Conservation (phyloP, 2,329 filamentous ascomycete species). For the Cordyceps cateniannulata region DNA sequence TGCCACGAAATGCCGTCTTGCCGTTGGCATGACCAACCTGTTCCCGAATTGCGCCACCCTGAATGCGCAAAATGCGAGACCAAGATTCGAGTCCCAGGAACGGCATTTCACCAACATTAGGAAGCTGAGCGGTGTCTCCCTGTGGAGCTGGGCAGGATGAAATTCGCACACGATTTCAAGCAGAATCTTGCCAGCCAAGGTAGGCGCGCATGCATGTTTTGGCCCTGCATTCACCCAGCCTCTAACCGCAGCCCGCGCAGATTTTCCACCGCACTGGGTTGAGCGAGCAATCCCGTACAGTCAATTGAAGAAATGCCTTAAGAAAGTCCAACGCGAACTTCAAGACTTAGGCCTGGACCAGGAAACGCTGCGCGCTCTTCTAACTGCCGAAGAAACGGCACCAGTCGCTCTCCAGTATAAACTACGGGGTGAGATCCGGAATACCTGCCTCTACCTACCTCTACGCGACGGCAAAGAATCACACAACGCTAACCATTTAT, state of each 20-base stretch:
- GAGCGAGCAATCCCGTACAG: conserved; percentile 75
- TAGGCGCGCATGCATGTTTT: conserved; percentile 18
- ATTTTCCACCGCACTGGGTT: conserved; percentile 67
- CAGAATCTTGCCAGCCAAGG: conserved; percentile 59
- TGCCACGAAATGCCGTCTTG: neutral
- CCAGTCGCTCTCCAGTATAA: conserved; percentile 47
- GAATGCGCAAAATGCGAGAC: conserved; percentile 2
- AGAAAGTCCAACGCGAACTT: conserved; percentile 69
- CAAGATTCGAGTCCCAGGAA: neutral
- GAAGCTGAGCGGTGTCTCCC: neutral
- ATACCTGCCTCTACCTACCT: too few species aligned
- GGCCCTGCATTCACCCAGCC: neutral
- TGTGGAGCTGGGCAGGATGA: conserved; percentile 49
- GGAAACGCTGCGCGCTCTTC: conserved; percentile 60
- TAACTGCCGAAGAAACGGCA: conserved; percentile 43
- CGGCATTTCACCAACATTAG: neutral
- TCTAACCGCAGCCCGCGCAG: conserved; percentile 24
- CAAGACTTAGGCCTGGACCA: conserved; percentile 63
- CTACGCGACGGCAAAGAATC: neutral
- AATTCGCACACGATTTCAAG: conserved; percentile 77
- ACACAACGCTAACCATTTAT: neutral
- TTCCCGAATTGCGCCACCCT: neutral
- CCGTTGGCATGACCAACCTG: neutral
- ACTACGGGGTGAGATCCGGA: conserved; percentile 38
- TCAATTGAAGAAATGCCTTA: conserved; percentile 83